Evolutionary conservation across 208 protist genomes (phyloP).

Genomic region (Leishmania tarentolae): DNA sequence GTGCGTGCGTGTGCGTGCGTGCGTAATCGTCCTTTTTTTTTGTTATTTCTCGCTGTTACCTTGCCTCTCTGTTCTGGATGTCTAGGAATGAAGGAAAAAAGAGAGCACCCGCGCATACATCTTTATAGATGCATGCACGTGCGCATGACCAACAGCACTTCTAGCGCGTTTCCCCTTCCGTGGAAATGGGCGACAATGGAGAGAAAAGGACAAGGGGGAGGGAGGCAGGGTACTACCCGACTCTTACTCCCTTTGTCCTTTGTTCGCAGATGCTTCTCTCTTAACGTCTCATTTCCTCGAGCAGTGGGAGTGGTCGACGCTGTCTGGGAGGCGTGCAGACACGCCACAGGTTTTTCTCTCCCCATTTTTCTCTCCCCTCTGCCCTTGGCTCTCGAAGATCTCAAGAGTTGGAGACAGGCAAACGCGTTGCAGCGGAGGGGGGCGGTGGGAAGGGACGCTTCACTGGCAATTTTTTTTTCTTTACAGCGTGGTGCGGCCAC

Average conservation of each 20-base stretch:
- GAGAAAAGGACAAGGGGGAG: neutral
- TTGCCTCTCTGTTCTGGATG: neutral
- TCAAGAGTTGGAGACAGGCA: neutral
- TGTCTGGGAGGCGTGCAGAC: neutral
- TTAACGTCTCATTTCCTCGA: no score
- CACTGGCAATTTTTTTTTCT: neutral
- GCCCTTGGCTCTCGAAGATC: neutral
- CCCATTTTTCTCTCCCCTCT: neutral
- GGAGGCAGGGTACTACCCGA: neutral
- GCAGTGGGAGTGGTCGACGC: neutral
- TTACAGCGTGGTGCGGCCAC: neutral
- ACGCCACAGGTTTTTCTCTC: neutral
- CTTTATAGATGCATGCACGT: neutral
- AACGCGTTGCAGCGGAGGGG: neutral
- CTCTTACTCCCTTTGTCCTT: neutral
- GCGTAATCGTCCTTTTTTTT: neutral
- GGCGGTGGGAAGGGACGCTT: neutral
- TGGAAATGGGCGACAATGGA: neutral
- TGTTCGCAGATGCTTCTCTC: neutral
- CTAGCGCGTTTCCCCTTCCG: neutral
- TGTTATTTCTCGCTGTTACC: neutral
- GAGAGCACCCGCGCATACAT: neutral
- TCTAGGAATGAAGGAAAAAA: neutral
- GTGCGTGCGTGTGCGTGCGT: neutral
- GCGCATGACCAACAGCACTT: neutral